Base-by-base conservation (phyloP, 2,329 filamentous ascomycete species). In the Monilinia laxa region DNA sequence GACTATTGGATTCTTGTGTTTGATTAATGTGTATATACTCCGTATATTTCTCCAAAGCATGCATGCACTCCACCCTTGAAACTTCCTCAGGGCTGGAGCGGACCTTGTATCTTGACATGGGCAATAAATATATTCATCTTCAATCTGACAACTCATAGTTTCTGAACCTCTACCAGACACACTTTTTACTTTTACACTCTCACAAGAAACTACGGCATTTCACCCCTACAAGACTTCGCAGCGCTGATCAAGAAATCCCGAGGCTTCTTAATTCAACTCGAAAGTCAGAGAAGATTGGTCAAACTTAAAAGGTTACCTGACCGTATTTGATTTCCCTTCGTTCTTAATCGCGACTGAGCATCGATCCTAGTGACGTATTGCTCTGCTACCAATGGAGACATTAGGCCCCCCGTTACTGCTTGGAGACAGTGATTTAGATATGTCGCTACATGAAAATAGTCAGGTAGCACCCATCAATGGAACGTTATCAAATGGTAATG, bases 371-470 rank as follows among this genome's bases (percentile, higher is more conserved):
- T 60, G 28, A 60, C 57, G 42, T n/a, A 10, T 60, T 23, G 28
- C 20, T 23, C 20, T 2, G 42, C n/a, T n/a, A 49, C n/a, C 47
- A 38, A 62, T 62, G 58, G 58, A 38, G 14, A 51, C 58, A 60
- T 18, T 60, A 18, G 58, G 45, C 12, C 58, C 42, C n/a, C 58
- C 45, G 23, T 51, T 51, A 14, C 55, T 70, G 62, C 51, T 70
- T 28, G 66, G 70, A 31, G 69, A 64, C 54, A 70, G 66, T 55
- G 68, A 71, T 25, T 55, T 71, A 18, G 72, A 73, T 55, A 66
- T 67, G 11, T 54, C 70, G n/a, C 70, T 73, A 68, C 68, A 69
- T 31, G 68, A 67, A 28, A 64, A 71, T 49, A 20, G 38, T 12
- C 40, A 65, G 16, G 23, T 23, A 42, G 18, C 49, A 25, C 18